Conservation (phyloP, 2,329 filamentous ascomycete genomes). For the Fusarium kyushuense region DNA sequence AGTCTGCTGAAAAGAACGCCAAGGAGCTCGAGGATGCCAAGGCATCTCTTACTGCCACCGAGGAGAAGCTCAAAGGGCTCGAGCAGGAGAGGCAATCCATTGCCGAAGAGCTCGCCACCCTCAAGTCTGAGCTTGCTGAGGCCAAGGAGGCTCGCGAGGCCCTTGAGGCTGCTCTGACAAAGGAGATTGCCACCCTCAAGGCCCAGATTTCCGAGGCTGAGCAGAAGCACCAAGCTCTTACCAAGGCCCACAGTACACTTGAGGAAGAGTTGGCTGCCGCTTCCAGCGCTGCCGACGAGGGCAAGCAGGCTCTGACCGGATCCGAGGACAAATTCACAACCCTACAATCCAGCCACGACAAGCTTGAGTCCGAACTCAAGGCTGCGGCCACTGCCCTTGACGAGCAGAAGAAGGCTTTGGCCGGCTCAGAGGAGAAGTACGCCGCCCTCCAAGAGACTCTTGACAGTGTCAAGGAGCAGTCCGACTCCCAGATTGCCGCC, state of each 20-base stretch:
- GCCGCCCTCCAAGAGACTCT: slow-evolving; percentile 44
- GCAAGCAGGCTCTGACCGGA: slow-evolving; percentile 45
- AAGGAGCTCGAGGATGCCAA: slow-evolving; percentile 46
- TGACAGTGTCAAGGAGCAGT: slow-evolving; percentile 46
- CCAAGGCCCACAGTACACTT: slow-evolving; percentile 49
- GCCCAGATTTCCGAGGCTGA: slow-evolving; percentile 51
- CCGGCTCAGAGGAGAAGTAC: slow-evolving; percentile 48
- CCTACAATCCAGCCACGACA: slow-evolving; percentile 46
- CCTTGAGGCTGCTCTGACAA: slow-evolving; percentile 50
- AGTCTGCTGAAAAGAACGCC: slow-evolving; percentile 36
- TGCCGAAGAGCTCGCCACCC: slow-evolving; percentile 50
- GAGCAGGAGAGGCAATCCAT: slow-evolving; percentile 49
- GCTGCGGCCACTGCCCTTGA: slow-evolving; percentile 46
- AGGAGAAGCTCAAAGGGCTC: slow-evolving; percentile 46
- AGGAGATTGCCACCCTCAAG: slow-evolving; percentile 51
- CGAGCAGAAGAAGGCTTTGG: slow-evolving; percentile 47
- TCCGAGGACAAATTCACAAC: slow-evolving; percentile 47
- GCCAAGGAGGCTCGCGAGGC: slow-evolving; percentile 52
- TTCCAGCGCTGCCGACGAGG: slow-evolving; percentile 45
- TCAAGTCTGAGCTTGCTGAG: slow-evolving; percentile 52
- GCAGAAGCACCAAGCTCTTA: slow-evolving; percentile 51
- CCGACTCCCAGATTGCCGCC: slow-evolving; percentile 45
- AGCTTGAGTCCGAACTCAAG: slow-evolving; percentile 47
- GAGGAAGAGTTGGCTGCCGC: slow-evolving; percentile 51
- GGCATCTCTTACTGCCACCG: slow-evolving; percentile 38